Evolutionary conservation across 352 stramenopile genomes (phyloP), one percentile per base, ranked within the genome.

Genomic region (Globisporangium nodosum): DNA sequence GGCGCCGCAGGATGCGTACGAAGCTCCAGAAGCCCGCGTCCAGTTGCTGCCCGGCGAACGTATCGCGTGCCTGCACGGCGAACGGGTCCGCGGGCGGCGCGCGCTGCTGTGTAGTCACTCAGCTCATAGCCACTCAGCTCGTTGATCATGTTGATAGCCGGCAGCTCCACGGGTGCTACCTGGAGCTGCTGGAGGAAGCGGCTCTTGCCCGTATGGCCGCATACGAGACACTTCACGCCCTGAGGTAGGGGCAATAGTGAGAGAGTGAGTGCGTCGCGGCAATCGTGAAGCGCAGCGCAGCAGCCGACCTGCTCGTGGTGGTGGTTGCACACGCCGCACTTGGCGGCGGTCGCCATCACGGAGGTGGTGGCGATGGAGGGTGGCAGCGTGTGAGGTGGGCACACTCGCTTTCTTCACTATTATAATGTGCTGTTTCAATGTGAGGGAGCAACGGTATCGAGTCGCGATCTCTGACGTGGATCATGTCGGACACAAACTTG

Each of bases 241-340:
- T 43, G 5, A 4, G 5, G 8, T 0, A 6, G 8, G 2, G 12
- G 2, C 1, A 15, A 18, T 11, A 1, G 37, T 18, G 37, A 16
- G 37, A 43, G 37, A 5, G 11, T 5, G 37, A 5, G 37, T 16
- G 3, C 5, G 5, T 20, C 21, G 21, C 11, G 20, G 52, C 1
- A 15, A 57, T 3, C 33, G 33, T 12, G 6, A 11, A 39, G 52
- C 20, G 24, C 13, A 13, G 24, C 27, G 18, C 1, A 15, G 16
- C 31, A 18, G n/a, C 20, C 31, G 48, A 54, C 73, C 45, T 71
- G 68, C 54, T 78, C 73, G 59, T 83, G 73, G 52, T 66, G 55
- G 60, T 83, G 73, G 63, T 69, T 83, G 64, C 73, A 83, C n/a
- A 83, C 69, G 20, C 31, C n/a, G 67, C 73, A 83, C 54, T 70